Conservation (phyloP, 2,329 filamentous ascomycete genomes). For the Sarocladiaceae sp. region DNA sequence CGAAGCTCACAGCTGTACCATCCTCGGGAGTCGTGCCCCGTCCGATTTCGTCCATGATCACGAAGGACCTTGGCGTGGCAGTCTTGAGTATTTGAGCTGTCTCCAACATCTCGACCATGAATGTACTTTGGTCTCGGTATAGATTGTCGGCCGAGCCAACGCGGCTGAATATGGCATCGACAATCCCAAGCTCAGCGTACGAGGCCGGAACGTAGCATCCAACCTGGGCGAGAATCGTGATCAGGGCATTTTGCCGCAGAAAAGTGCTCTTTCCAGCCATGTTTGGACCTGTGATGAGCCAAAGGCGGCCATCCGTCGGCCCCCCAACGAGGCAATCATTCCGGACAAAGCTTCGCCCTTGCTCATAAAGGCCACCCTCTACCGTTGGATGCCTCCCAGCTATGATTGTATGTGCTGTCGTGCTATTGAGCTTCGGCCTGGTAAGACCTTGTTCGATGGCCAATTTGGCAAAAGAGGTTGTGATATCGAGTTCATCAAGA, state of each 20-base stretch:
- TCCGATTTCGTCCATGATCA: constrained; percentile 98
- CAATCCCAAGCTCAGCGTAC: constrained; percentile 78
- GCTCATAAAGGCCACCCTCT: constrained; percentile 70
- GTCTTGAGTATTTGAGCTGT: constrained; percentile 83
- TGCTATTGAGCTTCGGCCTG: constrained; percentile 64
- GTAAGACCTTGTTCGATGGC: constrained; percentile 68
- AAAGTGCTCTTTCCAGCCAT: constrained; percentile 99
- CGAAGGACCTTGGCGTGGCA: constrained; percentile 79
- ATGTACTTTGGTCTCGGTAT: constrained; percentile 92
- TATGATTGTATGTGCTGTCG: constrained; percentile 65
- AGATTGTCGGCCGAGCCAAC: constrained; percentile 92
- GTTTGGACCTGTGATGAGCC: constrained; percentile 79
- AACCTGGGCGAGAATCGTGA: constrained; percentile 86
- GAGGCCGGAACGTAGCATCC: constrained; percentile 89
- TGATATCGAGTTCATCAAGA: constrained; percentile 87
- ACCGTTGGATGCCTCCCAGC: constrained; percentile 91
- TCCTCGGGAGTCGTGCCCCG: constrained; percentile 91
- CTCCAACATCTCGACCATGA: constrained; percentile 99
- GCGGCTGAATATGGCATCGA: constrained; percentile 94
- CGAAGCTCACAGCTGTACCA: constrained; percentile 83
- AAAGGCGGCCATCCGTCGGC: constrained; percentile 54
- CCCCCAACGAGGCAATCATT: constrained; percentile 83
- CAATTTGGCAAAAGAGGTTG: constrained; percentile 75
- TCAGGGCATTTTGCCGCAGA: constrained; percentile 88
- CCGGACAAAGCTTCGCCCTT: constrained; percentile 73